Base-by-base conservation (phyloP, 257 asterid species). In the Misopates orontium region DNA sequence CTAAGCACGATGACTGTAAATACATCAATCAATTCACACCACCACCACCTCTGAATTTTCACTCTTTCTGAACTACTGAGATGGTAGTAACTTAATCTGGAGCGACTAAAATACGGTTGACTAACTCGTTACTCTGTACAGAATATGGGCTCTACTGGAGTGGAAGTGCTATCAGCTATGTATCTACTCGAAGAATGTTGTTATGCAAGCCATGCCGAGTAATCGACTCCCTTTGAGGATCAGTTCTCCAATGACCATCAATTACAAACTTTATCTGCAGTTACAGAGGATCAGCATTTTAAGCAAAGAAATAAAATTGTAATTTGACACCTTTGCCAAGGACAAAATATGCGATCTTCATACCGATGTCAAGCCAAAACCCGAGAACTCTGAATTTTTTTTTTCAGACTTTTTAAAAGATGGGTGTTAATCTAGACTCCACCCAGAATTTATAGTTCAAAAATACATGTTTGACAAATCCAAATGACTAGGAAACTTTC, bases 141-240 rank as follows among this genome's bases (percentile, higher is more conserved):
- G 52, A 47, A 52, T 44, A 20, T 49, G 17, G 55, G 6, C 12
- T n/a, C 8, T 10, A 0, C 5, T 23, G 4, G 21, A 59, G 47
- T 28, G 1, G 10, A 56, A 60, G 56, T 20, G 19, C 4, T 8
- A 21, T 75, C 82, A 82, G 74, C 86, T 60, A 75, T 78, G 83
- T 58, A 75, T 82, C 84, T 45, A 92, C 98, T 56, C 94, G 91
- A 62, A 92, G 95, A 74, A 93, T 65, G 84, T 93, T 93, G 85
- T 93, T 93, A 62, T 81, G 87, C 64, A 83, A 23, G 60, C 76
- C 62, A 68, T 77, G 83, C 69, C 74, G 77, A 32, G 67, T 72
- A 32, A 77, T 39, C 4, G 87, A 71, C 75, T 93, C 99, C 76
- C 77, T 84, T 20, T 73, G 79, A 51, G 96, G 89, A 78, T 93